phyloP scores from a whole-genome alignment of 345 rosid genomes.

The Laguncularia racemosa region DNA sequence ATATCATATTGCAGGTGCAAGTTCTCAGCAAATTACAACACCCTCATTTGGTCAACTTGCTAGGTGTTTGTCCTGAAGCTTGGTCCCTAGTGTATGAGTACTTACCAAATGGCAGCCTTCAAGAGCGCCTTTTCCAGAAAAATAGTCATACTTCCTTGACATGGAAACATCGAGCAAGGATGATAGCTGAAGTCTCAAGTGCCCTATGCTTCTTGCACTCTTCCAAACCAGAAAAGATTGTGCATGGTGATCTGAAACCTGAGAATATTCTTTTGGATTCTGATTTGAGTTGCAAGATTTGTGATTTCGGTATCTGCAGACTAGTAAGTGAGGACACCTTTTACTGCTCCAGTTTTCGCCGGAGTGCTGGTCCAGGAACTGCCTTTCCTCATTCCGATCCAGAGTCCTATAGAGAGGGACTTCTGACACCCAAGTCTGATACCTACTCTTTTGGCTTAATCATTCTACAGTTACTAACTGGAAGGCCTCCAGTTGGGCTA shows the following conservation, averaged over 20 bases:
- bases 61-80: conserved; percentile 66
- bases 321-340: conserved; percentile 36
- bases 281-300: conserved; percentile 61
- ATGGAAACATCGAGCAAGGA: conserved; percentile 50
- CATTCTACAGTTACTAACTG: conserved; percentile 59
- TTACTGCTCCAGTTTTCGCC: conserved; percentile 30
- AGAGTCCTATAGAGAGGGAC: conserved; percentile 47
- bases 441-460: conserved; percentile 55
- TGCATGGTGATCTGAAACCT: conserved; percentile 69
- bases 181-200: conserved; percentile 54
- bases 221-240: conserved; percentile 58
- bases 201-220: conserved; percentile 76
- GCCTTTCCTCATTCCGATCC: conserved; percentile 63
- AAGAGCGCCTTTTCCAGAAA: conserved; percentile 43
- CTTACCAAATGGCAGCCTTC: conserved; percentile 64
- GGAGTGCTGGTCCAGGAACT: conserved; percentile 35
- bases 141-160: conserved; percentile 36
- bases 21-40: conserved; percentile 63
- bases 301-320: conserved; percentile 61
- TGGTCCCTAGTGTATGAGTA: conserved; percentile 62
- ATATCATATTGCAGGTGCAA: conserved; percentile 34
- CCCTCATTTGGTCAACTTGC: conserved; percentile 64
- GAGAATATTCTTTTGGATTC: conserved; percentile 61
- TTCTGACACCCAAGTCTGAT: conserved; percentile 52
- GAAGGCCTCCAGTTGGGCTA: conserved; percentile 48